Percentiles rank a stretch among this genome's conserved stretches.
phyloP scores from a whole-genome alignment of 768 basidiomycete species.

The Dioszegia hungarica region DNA sequence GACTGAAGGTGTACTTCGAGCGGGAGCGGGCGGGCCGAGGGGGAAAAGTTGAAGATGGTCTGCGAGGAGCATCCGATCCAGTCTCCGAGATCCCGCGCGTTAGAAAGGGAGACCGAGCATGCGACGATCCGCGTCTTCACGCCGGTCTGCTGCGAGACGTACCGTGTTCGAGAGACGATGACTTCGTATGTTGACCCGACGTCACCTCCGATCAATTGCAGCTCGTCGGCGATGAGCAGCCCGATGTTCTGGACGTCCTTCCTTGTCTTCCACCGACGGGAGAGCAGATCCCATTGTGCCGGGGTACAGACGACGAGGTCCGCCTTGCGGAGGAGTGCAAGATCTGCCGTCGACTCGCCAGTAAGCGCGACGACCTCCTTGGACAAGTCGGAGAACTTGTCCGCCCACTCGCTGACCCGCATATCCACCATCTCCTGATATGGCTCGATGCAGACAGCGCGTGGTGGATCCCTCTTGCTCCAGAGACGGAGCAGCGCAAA shows the following conservation, averaged over 20 bases:
- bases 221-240: conserved; percentile 87
- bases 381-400: conserved; percentile 74
- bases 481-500: conserved; percentile 92
- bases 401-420: conserved; percentile 80
- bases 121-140: conserved; percentile 90
- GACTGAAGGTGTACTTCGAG: conserved; percentile 97
- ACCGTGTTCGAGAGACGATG: conserved; percentile 91
- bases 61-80: conserved; percentile 95
- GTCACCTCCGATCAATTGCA: conserved; percentile 90
- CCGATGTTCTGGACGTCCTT: conserved; percentile 95
- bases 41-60: conserved; percentile 96
- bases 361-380: conserved; percentile 92
- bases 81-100: conserved; percentile 90
- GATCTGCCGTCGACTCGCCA: conserved; percentile 87
- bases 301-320: conserved; percentile 95
- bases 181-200: conserved; percentile 96
- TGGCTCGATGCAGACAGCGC: conserved; percentile 93
- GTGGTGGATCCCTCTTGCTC: conserved; percentile 73
- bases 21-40: conserved; percentile 91
- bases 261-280: conserved; percentile 89
- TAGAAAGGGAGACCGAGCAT: conserved; percentile 89
- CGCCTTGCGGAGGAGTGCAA: conserved; percentile 80
- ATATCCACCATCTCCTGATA: conserved; percentile 97
- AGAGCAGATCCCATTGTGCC: conserved; percentile 87
- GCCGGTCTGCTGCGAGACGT: conserved; percentile 89